A percentile compares a stretch with the other conserved stretches of the same genome.
These are phyloP conservation scores for Xylariales sp. DNA, from an alignment of 2,329 filamentous ascomycete species.

Conservation along the genomic window DNA sequence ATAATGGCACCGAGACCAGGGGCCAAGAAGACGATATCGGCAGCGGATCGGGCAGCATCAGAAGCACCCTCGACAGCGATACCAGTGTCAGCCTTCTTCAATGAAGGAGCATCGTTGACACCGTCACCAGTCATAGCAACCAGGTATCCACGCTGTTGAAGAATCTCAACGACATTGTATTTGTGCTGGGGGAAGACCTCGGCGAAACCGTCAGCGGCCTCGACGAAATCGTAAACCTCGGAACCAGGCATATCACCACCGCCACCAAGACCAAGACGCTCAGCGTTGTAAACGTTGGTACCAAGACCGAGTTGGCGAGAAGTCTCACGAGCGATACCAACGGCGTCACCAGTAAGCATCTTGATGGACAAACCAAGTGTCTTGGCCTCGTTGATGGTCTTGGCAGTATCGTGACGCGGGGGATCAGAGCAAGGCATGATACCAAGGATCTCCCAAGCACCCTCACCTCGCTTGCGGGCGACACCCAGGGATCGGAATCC, in stretches of 20 bases:
- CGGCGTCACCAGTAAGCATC: conserved; percentile 93
- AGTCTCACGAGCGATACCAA: conserved; percentile 88
- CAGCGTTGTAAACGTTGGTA: conserved; percentile 91
- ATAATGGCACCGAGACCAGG: conserved; percentile 90
- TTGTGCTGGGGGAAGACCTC: conserved; percentile 96
- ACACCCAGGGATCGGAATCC: conserved; percentile 93
- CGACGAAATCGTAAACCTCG: conserved; percentile 91
- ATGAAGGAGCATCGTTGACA: conserved; percentile 88
- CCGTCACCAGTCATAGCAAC: conserved; percentile 96
- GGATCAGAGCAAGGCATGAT: conserved; percentile 95
- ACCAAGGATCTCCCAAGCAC: conserved; percentile 84
- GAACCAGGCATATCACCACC: conserved; percentile 91
- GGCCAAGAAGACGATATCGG: conserved; percentile 90
- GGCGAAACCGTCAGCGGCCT: conserved; percentile 91
- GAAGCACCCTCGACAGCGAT: conserved; percentile 92
- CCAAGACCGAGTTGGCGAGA: conserved; percentile 87
- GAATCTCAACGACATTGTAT: conserved; percentile 89
- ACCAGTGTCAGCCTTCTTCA: conserved; percentile 95
- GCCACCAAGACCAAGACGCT: conserved; percentile 83
- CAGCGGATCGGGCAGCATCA: conserved; percentile 83
- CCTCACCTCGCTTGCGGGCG: conserved; percentile 79
- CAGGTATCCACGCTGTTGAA: conserved; percentile 88
- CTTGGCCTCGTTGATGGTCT: conserved; percentile 88
- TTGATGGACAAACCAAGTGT: conserved; percentile 84
- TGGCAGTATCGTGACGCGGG: conserved; percentile 83